A percentile compares a stretch with the other conserved stretches of the same genome.
These are phyloP conservation scores for Kodamaea kaohsiungensis DNA, from an alignment of 805 yeast species.

Conservation along the genomic window DNA sequence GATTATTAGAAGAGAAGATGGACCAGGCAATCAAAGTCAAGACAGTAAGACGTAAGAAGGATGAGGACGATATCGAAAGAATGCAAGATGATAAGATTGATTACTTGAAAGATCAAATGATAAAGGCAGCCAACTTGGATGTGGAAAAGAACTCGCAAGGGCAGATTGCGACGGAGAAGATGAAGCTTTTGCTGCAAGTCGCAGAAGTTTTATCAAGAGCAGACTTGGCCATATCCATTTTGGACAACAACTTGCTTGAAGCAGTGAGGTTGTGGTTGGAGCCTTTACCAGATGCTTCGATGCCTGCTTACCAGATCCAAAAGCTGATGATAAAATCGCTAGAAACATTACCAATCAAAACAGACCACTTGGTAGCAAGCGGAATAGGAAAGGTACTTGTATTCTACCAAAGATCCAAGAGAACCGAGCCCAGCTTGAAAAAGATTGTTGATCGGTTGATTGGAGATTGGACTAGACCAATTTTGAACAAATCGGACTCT, in stretches of 20 bases:
- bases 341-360: constrained; percentile 82
- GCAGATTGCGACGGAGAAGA: constrained; percentile 71
- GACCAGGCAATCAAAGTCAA: constrained; percentile 71
- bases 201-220: constrained; percentile 74
- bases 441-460: constrained; percentile 87
- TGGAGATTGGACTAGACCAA: constrained; percentile 98
- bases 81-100: constrained; percentile 92
- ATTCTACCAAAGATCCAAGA: constrained; percentile 88
- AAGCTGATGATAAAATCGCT: constrained; percentile 78
- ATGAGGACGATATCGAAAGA: constrained; percentile 91
- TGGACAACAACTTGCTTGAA: constrained; percentile 91
- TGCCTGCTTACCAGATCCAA: constrained; percentile 97
- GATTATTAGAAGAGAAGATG: constrained; percentile 78
- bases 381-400: constrained; percentile 92
- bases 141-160: constrained; percentile 61
- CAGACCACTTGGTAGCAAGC: constrained; percentile 90
- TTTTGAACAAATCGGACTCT: constrained; percentile 92
- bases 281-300: constrained; percentile 95
- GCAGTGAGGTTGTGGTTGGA: constrained; percentile 97
- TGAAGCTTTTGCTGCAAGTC: constrained; percentile 79
- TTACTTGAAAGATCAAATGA: constrained; percentile 83
- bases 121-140: constrained; percentile 78
- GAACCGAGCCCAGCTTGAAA: constrained; percentile 85
- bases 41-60: constrained; percentile 62
- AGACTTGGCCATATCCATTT: constrained; percentile 83